phyloP scores from a whole-genome alignment of 176 grass and related monocot species.

The Bonia amplexicaulis region DNA sequence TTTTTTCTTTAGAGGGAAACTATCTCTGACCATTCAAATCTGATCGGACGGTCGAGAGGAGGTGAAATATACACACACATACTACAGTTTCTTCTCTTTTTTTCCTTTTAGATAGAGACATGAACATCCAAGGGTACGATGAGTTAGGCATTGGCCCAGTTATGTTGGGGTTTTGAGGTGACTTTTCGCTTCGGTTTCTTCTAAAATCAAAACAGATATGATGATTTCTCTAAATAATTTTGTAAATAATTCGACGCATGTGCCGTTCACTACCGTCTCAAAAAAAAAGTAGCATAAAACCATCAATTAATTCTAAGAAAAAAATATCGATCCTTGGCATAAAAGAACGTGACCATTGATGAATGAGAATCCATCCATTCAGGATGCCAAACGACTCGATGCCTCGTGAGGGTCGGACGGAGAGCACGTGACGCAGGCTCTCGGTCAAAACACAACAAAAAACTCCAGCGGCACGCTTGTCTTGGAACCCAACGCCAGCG shows the following conservation, averaged over 20 bases:
- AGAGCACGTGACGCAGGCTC: slow-evolving; percentile 18
- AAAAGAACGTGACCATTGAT: too few species aligned
- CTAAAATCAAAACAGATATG: too few species aligned
- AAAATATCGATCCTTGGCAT: too few species aligned
- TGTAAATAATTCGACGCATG: too few species aligned
- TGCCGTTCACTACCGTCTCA: too few species aligned
- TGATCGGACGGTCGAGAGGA: background rate
- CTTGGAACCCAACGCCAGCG: background rate
- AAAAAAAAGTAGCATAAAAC: too few species aligned
- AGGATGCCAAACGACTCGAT: background rate
- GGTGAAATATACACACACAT: background rate
- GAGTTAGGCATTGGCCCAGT: background rate
- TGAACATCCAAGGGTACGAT: background rate
- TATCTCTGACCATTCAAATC: background rate
- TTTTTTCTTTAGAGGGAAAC: background rate
- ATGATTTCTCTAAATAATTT: too few species aligned
- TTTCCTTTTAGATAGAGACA: background rate
- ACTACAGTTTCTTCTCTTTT: background rate
- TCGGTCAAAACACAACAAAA: background rate
- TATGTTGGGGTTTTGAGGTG: too few species aligned
- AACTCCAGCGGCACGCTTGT: background rate
- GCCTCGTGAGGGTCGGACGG: background rate
- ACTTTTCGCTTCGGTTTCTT: too few species aligned
- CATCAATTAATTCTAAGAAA: too few species aligned
- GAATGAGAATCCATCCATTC: background rate